Evolutionary conservation across 208 protist species (phyloP).

Genomic region (Leishmania guyanensis): DNA sequence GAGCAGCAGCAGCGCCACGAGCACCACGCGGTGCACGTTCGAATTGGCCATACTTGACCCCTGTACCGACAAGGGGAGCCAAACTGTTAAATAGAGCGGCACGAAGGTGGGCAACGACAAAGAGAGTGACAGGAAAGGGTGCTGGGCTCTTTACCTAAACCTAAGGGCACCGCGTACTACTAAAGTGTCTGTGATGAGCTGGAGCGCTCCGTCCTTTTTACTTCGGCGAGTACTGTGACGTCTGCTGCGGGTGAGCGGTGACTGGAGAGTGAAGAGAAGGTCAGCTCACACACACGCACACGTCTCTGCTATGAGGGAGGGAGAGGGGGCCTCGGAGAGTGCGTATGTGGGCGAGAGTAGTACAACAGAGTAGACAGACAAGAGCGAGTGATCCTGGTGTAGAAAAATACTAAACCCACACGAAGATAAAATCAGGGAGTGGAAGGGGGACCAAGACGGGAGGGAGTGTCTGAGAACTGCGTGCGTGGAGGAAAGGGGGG

Average conservation of each 20-base stretch:
- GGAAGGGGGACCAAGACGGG: not conserved
- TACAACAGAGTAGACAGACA: not conserved
- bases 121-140: not conserved
- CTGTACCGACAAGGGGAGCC: not conserved
- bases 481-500: not conserved
- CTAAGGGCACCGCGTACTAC: not conserved
- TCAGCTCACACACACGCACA: not conserved
- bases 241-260: not conserved
- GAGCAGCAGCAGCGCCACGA: conserved; percentile 52
- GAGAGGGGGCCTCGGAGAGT: not conserved
- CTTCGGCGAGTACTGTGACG: not conserved
- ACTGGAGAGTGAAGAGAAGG: not conserved
- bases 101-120: not conserved
- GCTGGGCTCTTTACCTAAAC: not conserved
- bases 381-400: not conserved
- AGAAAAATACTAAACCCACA: not conserved
- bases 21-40: conserved; percentile 26
- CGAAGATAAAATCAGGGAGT: not conserved
- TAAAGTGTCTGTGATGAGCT: not conserved
- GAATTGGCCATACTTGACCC: conserved; percentile 14
- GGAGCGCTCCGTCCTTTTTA: not conserved
- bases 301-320: not conserved
- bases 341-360: not conserved
- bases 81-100: not conserved
- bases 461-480: not conserved